Evolutionary conservation across 805 yeast species (phyloP), one percentile per base, ranked within the genome.

Genomic region (Ogataea methanolica): DNA sequence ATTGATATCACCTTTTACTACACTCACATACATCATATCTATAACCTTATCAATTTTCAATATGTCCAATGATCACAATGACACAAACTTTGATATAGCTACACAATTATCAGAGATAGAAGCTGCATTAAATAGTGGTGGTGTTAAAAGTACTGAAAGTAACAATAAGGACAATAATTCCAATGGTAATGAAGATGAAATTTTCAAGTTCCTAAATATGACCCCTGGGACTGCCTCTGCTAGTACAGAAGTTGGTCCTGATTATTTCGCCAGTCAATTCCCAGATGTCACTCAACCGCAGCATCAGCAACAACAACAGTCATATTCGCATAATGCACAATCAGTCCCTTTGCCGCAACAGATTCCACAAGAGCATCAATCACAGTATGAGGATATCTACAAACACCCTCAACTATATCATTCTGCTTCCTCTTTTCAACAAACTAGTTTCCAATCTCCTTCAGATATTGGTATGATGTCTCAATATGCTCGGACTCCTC

Each of bases 161-260:
- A 26, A 11, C 9, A 26, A 26, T 26, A 26, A 26, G 4, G 9
- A 26, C 33, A 41, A 21, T 21, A 31, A 19, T 7, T 15, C 31
- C 12, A 50, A 47, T 15, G 35, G 35, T n/a, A 48, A 48, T 12
- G 52, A 48, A 8, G 54, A 51, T n/a, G 50, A 51, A 11, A 39
- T 48, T 2, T 48, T 44, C 38, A 43, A 46, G 33, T 48, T 47
- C 31, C 21, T 51, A 17, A 48, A 49, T 21, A 37, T 51, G n/a
- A 49, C 55, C 2, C 51, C 51, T 5, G 47, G 44, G 14, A 34
- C 45, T 15, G 41, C 42, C 7, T 33, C 33, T n/a, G 39, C 46
- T 29, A 22, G n/a, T 38, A 48, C 41, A n/a, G 51, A 46, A 12
- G 21, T 42, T 11, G n/a, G 44, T 2, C 15, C 38, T 15, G 53